phyloP scores from a whole-genome alignment of 768 basidiomycete genomes.

The Kwoniella sp. region DNA sequence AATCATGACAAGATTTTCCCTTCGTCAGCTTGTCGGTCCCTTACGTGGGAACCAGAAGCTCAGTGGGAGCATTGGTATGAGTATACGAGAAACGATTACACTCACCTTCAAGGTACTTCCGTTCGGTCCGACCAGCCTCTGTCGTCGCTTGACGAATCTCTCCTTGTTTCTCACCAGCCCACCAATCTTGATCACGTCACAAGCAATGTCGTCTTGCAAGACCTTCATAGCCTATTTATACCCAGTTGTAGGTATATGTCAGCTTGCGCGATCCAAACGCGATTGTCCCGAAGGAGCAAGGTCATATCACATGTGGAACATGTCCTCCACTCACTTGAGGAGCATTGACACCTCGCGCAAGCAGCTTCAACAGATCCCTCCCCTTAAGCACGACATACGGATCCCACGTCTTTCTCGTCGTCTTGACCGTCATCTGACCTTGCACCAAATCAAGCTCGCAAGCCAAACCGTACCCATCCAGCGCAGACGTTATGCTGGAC shows the following conservation, averaged over 20 bases:
- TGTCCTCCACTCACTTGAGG: slow-evolving; percentile 37
- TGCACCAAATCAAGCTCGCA: slow-evolving; percentile 94
- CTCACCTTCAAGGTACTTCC: slow-evolving; percentile 93
- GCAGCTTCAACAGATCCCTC: slow-evolving; percentile 89
- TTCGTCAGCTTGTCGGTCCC: not conserved
- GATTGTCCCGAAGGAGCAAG: slow-evolving; percentile 59
- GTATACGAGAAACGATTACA: no score
- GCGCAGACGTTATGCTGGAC: slow-evolving; percentile 80
- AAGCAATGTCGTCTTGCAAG: slow-evolving; percentile 82
- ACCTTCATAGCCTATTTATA: slow-evolving; percentile 70
- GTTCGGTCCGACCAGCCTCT: slow-evolving; percentile 95
- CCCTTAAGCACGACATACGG: slow-evolving; percentile 96
- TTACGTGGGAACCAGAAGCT: no score
- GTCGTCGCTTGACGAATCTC: slow-evolving; percentile 90
- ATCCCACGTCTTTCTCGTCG: slow-evolving; percentile 95
- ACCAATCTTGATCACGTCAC: slow-evolving; percentile 98
- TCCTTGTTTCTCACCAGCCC: slow-evolving; percentile 93
- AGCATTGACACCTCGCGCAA: slow-evolving; percentile 86
- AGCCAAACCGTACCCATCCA: slow-evolving; percentile 72
- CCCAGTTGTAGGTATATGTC: not conserved
- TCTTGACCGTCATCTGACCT: slow-evolving; percentile 95
- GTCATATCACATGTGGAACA: not conserved
- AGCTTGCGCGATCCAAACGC: not conserved
- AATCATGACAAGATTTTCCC: slow-evolving; percentile 1
- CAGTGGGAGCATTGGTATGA: no score